Percentiles rank a stretch among this genome's conserved stretches.
phyloP scores from a whole-genome alignment of 2,329 filamentous ascomycete genomes.

The Colletotrichum musae region DNA sequence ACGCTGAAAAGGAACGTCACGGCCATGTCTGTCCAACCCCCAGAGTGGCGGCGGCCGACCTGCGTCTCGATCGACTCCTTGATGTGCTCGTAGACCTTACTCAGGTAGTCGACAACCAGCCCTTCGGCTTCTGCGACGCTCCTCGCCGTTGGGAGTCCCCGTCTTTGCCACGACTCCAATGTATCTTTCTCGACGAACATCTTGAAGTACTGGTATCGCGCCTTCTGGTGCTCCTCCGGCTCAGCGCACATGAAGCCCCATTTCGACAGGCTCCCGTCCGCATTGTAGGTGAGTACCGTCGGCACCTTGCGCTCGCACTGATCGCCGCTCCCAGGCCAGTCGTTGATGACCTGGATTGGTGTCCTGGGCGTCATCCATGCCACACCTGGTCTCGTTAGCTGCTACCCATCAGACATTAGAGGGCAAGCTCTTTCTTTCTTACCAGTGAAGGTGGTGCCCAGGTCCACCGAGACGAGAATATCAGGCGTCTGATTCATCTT shows the following conservation, averaged over 20 bases:
- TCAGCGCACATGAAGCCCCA: slow-evolving; percentile 69
- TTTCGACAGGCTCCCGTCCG: slow-evolving; percentile 57
- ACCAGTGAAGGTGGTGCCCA: slow-evolving; percentile 64
- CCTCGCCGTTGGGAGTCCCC: slow-evolving; percentile 59
- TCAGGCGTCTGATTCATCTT: slow-evolving; percentile 14
- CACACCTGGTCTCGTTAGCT: slow-evolving; percentile 47
- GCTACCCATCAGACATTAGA: neutral
- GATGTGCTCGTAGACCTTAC: slow-evolving; percentile 63
- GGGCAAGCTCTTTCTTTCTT: slow-evolving; percentile 22
- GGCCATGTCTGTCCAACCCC: slow-evolving; percentile 59
- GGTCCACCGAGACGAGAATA: slow-evolving; percentile 59
- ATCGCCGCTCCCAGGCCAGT: slow-evolving; percentile 68
- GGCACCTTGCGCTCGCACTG: slow-evolving; percentile 70
- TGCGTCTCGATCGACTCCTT: slow-evolving; percentile 60
- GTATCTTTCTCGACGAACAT: slow-evolving; percentile 65
- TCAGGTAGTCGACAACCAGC: slow-evolving; percentile 65
- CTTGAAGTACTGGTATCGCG: slow-evolving; percentile 67
- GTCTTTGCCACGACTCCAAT: slow-evolving; percentile 57
- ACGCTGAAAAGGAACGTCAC: slow-evolving; percentile 71
- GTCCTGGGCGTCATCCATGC: slow-evolving; percentile 53
- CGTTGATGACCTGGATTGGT: slow-evolving; percentile 62
- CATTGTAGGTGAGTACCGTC: slow-evolving; percentile 64
- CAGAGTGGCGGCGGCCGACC: slow-evolving; percentile 52
- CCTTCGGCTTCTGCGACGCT: slow-evolving; percentile 59
- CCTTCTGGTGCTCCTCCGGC: slow-evolving; percentile 58